These are phyloP conservation scores for Boletus edulis DNA, from an alignment of 768 basidiomycete genomes.

Conservation along the genomic window DNA sequence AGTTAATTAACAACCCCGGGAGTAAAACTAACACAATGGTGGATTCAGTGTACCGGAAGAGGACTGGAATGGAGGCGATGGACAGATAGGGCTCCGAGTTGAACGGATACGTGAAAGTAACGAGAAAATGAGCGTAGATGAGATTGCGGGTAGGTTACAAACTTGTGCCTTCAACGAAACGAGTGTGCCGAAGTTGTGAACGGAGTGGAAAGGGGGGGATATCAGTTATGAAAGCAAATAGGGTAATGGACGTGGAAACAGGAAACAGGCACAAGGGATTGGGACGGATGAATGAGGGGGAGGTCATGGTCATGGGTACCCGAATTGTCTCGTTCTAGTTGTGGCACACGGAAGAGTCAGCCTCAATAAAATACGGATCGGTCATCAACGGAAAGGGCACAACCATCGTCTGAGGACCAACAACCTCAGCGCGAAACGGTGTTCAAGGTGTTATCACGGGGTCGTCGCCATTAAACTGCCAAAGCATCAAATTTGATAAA, in stretches of 20 bases:
- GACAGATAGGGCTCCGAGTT: conserved; percentile 10
- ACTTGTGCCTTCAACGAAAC: conserved; percentile 28
- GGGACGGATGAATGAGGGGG: conserved; percentile 12
- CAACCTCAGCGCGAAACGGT: conserved; percentile 2
- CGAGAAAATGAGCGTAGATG: conserved; percentile 31
- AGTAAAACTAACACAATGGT: conserved; percentile 19
- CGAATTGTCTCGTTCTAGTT: conserved; percentile 26
- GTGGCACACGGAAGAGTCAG: conserved; percentile 20
- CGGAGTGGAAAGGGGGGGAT: conserved; percentile 20
- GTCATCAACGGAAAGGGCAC: conserved; percentile 9
- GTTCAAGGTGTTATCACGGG: conserved; percentile 17
- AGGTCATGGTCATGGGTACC: conserved; percentile 31
- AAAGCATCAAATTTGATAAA: background rate
- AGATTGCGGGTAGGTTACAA: conserved; percentile 33
- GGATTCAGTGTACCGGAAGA: conserved; percentile 18
- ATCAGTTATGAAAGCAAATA: conserved; percentile 31
- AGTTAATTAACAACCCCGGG: conserved; percentile 32
- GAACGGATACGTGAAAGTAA: conserved; percentile 18
- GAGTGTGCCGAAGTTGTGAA: conserved; percentile 23
- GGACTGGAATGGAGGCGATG: conserved; percentile 8
- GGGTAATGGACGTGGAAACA: conserved; percentile 25
- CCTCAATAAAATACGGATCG: conserved; percentile 19
- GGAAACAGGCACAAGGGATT: conserved; percentile 20
- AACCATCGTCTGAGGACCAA: conserved; percentile 1
- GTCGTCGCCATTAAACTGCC: conserved; percentile 36